These are phyloP conservation scores for Fragaria vesca DNA, from an alignment of 306 rosid species.

Conservation along the genomic window DNA sequence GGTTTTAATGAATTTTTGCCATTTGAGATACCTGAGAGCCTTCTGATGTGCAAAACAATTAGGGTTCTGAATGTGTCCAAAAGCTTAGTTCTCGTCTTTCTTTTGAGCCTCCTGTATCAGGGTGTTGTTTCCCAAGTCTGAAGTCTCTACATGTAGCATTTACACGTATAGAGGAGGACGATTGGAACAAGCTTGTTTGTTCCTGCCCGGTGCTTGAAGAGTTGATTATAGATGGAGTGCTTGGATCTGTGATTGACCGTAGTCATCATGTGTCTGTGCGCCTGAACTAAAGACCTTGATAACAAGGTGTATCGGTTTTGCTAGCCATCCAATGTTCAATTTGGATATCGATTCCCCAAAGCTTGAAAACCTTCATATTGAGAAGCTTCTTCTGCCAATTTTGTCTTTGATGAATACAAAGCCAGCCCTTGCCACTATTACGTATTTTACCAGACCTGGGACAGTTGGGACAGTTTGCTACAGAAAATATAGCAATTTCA, in stretches of 20 bases:
- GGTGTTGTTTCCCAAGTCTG: not conserved
- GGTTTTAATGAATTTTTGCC: not conserved
- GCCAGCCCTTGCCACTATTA: not conserved
- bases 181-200: not conserved
- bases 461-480: no score
- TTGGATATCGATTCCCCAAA: not conserved
- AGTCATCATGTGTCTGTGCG: not conserved
- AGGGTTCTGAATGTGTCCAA: not conserved
- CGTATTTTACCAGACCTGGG: not conserved
- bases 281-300: not conserved
- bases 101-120: not conserved
- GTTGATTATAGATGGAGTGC: not conserved
- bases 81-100: not conserved
- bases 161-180: not conserved
- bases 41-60: not conserved
- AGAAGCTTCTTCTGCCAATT: not conserved
- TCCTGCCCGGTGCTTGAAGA: not conserved
- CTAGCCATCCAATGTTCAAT: not conserved
- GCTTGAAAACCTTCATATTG: not conserved
- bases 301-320: not conserved
- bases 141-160: not conserved
- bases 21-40: not conserved
- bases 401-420: not conserved
- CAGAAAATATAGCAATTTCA: no score
- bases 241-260: not conserved